Conservation (phyloP, 2,329 filamentous ascomycete species). For the Neocatenulostroma microsporum region DNA sequence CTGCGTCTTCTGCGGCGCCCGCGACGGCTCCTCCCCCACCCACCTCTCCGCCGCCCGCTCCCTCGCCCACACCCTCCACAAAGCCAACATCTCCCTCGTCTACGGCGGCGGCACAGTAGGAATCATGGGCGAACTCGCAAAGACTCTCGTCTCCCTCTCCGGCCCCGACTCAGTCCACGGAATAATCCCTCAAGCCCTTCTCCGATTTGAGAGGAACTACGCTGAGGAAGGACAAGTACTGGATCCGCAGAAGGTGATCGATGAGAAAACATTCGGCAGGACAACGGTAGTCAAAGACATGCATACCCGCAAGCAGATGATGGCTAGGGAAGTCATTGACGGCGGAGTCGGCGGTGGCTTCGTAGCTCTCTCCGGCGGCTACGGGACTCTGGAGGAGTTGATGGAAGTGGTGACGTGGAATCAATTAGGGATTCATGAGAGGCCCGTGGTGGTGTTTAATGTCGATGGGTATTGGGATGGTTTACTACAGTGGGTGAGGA, state of each 20-base stretch:
- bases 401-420: slow-evolving; percentile 89
- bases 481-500: slow-evolving; percentile 71
- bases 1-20: slow-evolving; percentile 91
- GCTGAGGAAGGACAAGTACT: slow-evolving; percentile 29
- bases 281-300: slow-evolving; percentile 91
- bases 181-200: slow-evolving; percentile 80
- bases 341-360: slow-evolving; percentile 82
- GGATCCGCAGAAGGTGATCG: slow-evolving; percentile 45
- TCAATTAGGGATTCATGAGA: slow-evolving; percentile 83
- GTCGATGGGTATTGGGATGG: slow-evolving; percentile 90
- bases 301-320: slow-evolving; percentile 91
- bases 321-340: slow-evolving; percentile 78
- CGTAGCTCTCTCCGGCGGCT: slow-evolving; percentile 79
- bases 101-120: slow-evolving; percentile 84
- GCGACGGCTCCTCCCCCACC: slow-evolving; percentile 60
- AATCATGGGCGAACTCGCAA: slow-evolving; percentile 90
- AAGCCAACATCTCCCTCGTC: slow-evolving; percentile 71
- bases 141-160: slow-evolving; percentile 72
- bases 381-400: slow-evolving; percentile 92
- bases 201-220: slow-evolving; percentile 65
- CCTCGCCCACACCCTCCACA: slow-evolving; percentile 66
- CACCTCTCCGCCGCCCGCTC: slow-evolving; percentile 64
- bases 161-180: slow-evolving; percentile 81
- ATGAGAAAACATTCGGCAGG: slow-evolving; percentile 61
- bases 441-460: slow-evolving; percentile 74